Conservation (phyloP, 805 yeast genomes). For the Candida sanyiensis region DNA sequence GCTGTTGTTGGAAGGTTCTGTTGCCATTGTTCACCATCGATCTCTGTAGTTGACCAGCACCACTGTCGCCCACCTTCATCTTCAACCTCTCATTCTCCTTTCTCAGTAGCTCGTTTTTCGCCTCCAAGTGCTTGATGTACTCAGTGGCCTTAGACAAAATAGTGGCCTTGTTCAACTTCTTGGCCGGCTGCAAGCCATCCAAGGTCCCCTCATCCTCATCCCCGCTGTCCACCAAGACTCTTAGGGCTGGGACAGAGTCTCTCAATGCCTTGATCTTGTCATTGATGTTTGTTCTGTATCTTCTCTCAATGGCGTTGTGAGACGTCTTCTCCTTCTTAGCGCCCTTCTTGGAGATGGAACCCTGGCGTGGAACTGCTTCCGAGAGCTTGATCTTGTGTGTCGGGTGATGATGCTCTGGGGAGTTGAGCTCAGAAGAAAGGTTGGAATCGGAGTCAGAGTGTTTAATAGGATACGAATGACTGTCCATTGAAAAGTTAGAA, state of each 20-base stretch:
- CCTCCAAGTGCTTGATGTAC: slow-evolving; percentile 67
- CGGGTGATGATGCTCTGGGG: slow-evolving; percentile 8
- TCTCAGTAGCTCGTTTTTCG: slow-evolving; percentile 45
- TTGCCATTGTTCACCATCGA: slow-evolving; percentile 8
- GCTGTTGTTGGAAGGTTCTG: slow-evolving; percentile 10
- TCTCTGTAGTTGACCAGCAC: too few relatives aligned
- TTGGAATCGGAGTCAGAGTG: slow-evolving; percentile 17
- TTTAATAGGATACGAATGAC: slow-evolving; percentile 2
- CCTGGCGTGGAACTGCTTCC: slow-evolving; percentile 21
- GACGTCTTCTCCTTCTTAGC: slow-evolving; percentile 48
- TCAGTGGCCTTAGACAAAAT: slow-evolving; percentile 72
- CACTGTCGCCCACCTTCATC: too few relatives aligned
- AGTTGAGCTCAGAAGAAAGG: slow-evolving; percentile 13
- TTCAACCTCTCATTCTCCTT: slow-evolving; percentile 42
- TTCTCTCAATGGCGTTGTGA: slow-evolving; percentile 68
- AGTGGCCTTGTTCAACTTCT: slow-evolving; percentile 71
- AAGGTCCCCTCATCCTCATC: slow-evolving; percentile 51
- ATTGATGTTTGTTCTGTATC: slow-evolving; percentile 66
- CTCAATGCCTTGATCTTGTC: slow-evolving; percentile 58
- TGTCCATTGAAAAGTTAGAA: slow-evolving; percentile 5
- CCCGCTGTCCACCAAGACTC: slow-evolving; percentile 39
- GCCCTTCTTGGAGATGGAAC: slow-evolving; percentile 20
- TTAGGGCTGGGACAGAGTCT: slow-evolving; percentile 60
- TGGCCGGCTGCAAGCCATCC: slow-evolving; percentile 74
- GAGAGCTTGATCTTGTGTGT: slow-evolving; percentile 16